phyloP scores from a whole-genome alignment of 352 stramenopile genomes.

The Phytophthora meadii region DNA sequence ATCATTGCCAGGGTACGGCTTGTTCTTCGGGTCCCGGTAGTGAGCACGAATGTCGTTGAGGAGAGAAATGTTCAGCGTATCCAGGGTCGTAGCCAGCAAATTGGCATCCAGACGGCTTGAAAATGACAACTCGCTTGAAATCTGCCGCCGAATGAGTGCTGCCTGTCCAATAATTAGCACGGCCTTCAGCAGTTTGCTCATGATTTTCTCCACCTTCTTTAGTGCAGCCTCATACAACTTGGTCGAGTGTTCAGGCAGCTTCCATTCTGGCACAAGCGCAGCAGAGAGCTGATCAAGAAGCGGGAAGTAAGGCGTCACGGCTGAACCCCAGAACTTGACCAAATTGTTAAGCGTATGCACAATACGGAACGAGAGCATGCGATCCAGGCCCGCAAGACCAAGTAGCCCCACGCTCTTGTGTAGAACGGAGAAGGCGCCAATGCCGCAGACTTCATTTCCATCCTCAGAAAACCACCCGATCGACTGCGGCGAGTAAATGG shows the following conservation, averaged over 20 bases:
- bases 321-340: conserved; percentile 92
- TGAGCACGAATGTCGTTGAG: conserved; percentile 90
- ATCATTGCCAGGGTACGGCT: conserved; percentile 80
- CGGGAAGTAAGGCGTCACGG: conserved; percentile 90
- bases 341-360: conserved; percentile 94
- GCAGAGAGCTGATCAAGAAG: conserved; percentile 89
- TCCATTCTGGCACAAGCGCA: conserved; percentile 89
- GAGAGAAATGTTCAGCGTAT: conserved; percentile 91
- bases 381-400: conserved; percentile 92
- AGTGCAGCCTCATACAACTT: conserved; percentile 88
- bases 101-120: conserved; percentile 92
- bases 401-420: conserved; percentile 92
- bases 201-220: conserved; percentile 95
- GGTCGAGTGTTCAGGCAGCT: conserved; percentile 86
- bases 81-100: conserved; percentile 87
- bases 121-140: conserved; percentile 93
- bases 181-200: conserved; percentile 93
- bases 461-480: conserved; percentile 93
- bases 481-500: conserved; percentile 92
- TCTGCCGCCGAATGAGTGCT: conserved; percentile 93
- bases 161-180: conserved; percentile 94
- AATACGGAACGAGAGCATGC: conserved; percentile 93
- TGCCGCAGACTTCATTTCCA: conserved; percentile 88
- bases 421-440: conserved; percentile 89
- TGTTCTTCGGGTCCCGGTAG: conserved; percentile 83